Evolutionary conservation across 2,329 filamentous ascomycete genomes (phyloP).

Genomic region (Exophiala aquamarina): DNA sequence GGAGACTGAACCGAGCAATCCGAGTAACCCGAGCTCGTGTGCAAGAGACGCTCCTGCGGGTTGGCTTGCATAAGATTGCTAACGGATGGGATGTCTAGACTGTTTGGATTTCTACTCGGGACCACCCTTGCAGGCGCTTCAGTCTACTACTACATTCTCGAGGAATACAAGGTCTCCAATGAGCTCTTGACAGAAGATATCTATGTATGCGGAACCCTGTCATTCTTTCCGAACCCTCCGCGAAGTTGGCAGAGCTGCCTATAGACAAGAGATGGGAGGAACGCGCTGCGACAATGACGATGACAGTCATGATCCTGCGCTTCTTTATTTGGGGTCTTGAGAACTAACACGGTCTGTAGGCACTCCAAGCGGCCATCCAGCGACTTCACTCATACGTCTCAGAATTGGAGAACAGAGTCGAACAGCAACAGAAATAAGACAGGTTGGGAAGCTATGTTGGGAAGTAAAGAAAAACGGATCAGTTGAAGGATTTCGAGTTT

Average conservation of each 20-base stretch:
- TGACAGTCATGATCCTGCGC: background rate
- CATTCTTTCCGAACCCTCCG: no score
- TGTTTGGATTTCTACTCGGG: constrained; percentile 90
- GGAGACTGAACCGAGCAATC: no score
- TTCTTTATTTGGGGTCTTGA: no score
- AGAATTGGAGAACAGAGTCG: constrained; percentile 77
- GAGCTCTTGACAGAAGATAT: constrained; percentile 94
- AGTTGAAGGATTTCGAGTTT: background rate
- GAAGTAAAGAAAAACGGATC: background rate
- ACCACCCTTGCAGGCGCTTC: constrained; percentile 74
- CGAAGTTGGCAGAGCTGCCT: no score
- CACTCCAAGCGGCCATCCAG: constrained; percentile 83
- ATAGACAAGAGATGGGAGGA: no score
- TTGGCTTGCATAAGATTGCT: constrained; percentile 7
- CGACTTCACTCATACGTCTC: constrained; percentile 81
- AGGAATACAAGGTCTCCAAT: constrained; percentile 92
- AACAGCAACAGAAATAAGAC: constrained; percentile 39
- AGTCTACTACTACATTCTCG: constrained; percentile 88
- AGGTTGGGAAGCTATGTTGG: background rate
- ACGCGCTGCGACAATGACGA: no score
- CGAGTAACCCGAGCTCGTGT: no score
- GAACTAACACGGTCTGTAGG: constrained; percentile 50
- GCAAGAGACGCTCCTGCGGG: no score
- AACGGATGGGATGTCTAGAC: constrained; percentile 48
- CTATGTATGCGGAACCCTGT: constrained; percentile 80